Percentiles rank a stretch among this genome's conserved stretches.
These are phyloP conservation scores for Wickerhamia fluorescens DNA, from an alignment of 805 yeast species.

Conservation along the genomic window DNA sequence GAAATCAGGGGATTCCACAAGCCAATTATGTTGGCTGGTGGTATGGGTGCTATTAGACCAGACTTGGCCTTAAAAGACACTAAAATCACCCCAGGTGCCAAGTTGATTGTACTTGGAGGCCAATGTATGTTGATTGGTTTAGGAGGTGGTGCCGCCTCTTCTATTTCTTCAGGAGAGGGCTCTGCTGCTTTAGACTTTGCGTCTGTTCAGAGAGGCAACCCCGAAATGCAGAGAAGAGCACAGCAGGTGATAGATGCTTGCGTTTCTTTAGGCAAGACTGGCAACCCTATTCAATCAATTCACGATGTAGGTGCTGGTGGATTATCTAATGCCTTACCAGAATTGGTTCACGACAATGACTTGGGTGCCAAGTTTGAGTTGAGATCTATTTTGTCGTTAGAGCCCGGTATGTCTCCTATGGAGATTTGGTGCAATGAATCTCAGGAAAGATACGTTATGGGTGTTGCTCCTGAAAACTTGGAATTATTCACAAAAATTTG, in stretches of 20 bases:
- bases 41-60: slow-evolving; percentile 95
- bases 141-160: slow-evolving; percentile 99
- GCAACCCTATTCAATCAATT: slow-evolving; percentile 80
- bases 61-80: slow-evolving; percentile 82
- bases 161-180: slow-evolving; percentile 93
- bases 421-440: slow-evolving; percentile 99
- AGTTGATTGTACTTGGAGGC: slow-evolving; percentile 92
- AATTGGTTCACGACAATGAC: slow-evolving; percentile 93
- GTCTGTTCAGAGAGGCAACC: slow-evolving; percentile 98
- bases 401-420: slow-evolving; percentile 99
- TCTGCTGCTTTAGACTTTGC: slow-evolving; percentile 96
- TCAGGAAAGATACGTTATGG: slow-evolving; percentile 95
- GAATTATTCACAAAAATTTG: slow-evolving; percentile 70
- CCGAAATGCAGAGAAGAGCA: slow-evolving; percentile 98
- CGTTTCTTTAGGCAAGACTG: slow-evolving; percentile 62
- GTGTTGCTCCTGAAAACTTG: slow-evolving; percentile 76
- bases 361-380: slow-evolving; percentile 91
- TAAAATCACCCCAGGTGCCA: slow-evolving; percentile 86
- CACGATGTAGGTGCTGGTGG: slow-evolving; percentile 99
- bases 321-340: slow-evolving; percentile 93
- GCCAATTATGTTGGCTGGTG: slow-evolving; percentile 99
- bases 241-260: slow-evolving; percentile 97
- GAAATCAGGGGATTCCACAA: slow-evolving; percentile 96
- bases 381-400: slow-evolving; percentile 82
- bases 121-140: slow-evolving; percentile 96